Evolutionary conservation across 306 rosid species (phyloP).

Genomic region (Dicorynia guianensis): DNA sequence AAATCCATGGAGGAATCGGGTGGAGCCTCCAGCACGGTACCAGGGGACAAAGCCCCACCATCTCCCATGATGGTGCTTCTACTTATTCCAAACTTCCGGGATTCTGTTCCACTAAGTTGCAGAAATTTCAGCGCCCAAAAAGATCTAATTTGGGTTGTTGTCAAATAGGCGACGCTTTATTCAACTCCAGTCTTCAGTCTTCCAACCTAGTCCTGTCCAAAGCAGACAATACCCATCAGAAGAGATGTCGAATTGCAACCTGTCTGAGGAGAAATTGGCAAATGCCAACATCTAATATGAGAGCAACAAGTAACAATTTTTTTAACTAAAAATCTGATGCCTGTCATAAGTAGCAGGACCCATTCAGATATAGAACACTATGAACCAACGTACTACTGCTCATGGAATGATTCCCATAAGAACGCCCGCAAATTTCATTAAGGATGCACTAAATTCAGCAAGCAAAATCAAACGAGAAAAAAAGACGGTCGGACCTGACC

Average conservation of each 20-base stretch:
- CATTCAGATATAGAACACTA: not conserved
- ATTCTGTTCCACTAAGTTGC: constrained; percentile 13
- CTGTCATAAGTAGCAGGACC: constrained; percentile 35
- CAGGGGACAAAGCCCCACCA: constrained; percentile 62
- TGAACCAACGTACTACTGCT: not conserved
- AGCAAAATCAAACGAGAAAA: constrained; percentile 22
- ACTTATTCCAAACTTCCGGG: constrained; percentile 21
- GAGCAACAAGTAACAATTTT: constrained; percentile 33
- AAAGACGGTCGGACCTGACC: not conserved
- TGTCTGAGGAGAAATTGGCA: not conserved
- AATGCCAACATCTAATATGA: constrained; percentile 9
- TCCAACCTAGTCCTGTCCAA: constrained; percentile 43
- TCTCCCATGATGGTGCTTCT: constrained; percentile 64
- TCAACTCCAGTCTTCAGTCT: constrained; percentile 30
- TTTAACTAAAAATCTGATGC: constrained; percentile 18
- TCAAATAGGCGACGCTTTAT: constrained; percentile 15
- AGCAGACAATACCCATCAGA: constrained; percentile 41
- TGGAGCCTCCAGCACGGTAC: constrained; percentile 62
- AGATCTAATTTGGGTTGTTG: constrained; percentile 34
- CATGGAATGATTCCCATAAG: constrained; percentile 28
- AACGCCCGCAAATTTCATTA: constrained; percentile 17
- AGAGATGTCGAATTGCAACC: not conserved
- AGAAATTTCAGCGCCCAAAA: constrained; percentile 37
- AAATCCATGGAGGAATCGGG: constrained; percentile 71
- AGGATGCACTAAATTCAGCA: constrained; percentile 25